Evolutionary conservation across 768 basidiomycete species (phyloP), one percentile per base, ranked within the genome.

Genomic region (Asterophora lycoperdoides): DNA sequence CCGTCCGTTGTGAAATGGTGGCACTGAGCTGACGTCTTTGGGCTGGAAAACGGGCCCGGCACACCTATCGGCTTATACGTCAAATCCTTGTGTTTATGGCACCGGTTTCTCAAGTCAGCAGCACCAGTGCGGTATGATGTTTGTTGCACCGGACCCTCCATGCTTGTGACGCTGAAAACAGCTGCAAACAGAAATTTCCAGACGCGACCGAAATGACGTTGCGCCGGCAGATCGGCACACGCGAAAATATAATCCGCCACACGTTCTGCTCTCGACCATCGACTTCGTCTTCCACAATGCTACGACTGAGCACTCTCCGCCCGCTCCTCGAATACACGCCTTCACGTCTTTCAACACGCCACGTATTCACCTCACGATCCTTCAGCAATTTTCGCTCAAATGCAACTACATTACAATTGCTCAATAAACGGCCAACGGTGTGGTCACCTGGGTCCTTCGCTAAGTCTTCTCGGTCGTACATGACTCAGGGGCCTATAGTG

Each of bases 401-500:
- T 49, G 53, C 67, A 7, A 56, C 60, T 35, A 59, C 65, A 43
- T 49, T 62, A 23, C 23, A 23, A 6, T 23, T 23, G 2, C 44
- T 68, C 40, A 65, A 57, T 47, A 68, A 66, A 46, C 47, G 57
- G n/a, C n/a, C n/a, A n/a, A n/a, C n/a, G n/a, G n/a, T n/a, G n/a
- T n/a, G n/a, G 48, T 56, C 60, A 4, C 53, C 62, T 3, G 48
- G 56, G 37, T 49, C 55, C 13, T 62, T 63, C 37, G 54, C 50
- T 38, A 61, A 56, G 44, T 61, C 61, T 29, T 68, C 76, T 28
- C 73, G 84, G n/a, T 63, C 74, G 9, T 64, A 81, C 18, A 65
- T 74, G 47, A 80, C 79, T 3, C 78, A 82, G 49, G 67, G 58
- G 5, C 56, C 60, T 3, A 60, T 68, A 11, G 56, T 65, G 7